Evolutionary conservation across 2,329 filamentous ascomycete species (phyloP).

Genomic region (Monosporascus sp.): DNA sequence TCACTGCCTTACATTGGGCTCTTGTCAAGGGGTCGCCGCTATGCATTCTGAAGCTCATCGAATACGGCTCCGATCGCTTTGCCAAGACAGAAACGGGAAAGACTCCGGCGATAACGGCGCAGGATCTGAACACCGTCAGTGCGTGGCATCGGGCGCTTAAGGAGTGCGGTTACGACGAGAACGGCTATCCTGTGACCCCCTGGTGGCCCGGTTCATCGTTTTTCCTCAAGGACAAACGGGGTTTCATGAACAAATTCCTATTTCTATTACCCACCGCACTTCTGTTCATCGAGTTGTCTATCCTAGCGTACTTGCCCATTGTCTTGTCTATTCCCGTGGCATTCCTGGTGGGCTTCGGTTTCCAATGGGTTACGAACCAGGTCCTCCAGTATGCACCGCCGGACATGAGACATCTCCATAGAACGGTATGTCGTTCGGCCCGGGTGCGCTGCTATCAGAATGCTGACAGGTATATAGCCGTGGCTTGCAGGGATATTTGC

Average conservation of each 20-base stretch:
- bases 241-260: constrained; percentile 77
- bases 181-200: constrained; percentile 64
- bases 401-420: constrained; percentile 86
- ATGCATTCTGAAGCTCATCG: constrained; percentile 88
- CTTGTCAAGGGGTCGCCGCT: constrained; percentile 86
- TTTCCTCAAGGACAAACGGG: constrained; percentile 70
- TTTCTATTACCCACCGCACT: constrained; percentile 84
- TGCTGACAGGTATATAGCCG: constrained; percentile 48
- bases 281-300: constrained; percentile 63
- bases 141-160: constrained; percentile 79
- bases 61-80: constrained; percentile 93
- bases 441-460: background rate
- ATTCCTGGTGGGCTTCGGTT: constrained; percentile 57
- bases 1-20: constrained; percentile 94
- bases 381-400: constrained; percentile 76
- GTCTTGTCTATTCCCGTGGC: constrained; percentile 72
- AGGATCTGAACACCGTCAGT: constrained; percentile 79
- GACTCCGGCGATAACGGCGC: constrained; percentile 77
- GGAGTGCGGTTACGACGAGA: constrained; percentile 77
- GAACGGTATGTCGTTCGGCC: constrained; percentile 57
- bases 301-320: constrained; percentile 69
- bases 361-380: constrained; percentile 75
- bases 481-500: constrained; percentile 94
- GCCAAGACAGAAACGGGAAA: constrained; percentile 86
- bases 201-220: constrained; percentile 69